Conservation (phyloP, 805 yeast genomes). For the Nakazawaea wyomingensis region DNA sequence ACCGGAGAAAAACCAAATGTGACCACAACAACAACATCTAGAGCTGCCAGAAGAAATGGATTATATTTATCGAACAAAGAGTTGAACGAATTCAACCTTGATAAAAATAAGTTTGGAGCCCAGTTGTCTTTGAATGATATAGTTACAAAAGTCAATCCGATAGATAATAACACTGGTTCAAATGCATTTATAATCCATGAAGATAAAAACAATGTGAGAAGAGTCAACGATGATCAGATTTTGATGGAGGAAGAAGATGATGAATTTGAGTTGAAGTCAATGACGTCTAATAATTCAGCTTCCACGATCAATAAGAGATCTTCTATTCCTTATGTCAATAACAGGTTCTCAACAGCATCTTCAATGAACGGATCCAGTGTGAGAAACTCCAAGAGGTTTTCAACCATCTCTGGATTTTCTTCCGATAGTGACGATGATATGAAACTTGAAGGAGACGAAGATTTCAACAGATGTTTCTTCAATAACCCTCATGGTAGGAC, state of each 20-base stretch:
- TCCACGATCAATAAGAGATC: slow-evolving; percentile 10
- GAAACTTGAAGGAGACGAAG: slow-evolving; percentile 2
- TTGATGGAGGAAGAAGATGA: slow-evolving; percentile 7
- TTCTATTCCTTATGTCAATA: slow-evolving; percentile 10
- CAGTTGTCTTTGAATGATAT: slow-evolving; percentile 13
- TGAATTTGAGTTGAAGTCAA: slow-evolving; percentile 3
- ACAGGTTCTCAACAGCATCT: slow-evolving; percentile 3
- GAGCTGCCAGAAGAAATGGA: slow-evolving; percentile 11
- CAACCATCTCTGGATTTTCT: slow-evolving; percentile 1
- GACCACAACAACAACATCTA: slow-evolving; percentile 1
- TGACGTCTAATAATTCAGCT: neutral
- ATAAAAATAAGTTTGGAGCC: slow-evolving; percentile 7
- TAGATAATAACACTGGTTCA: neutral
- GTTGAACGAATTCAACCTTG: slow-evolving; percentile 5
- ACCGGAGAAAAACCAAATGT: neutral
- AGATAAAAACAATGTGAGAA: neutral
- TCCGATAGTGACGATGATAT: slow-evolving; percentile 1
- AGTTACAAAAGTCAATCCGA: neutral
- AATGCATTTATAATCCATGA: slow-evolving; percentile 1
- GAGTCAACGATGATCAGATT: neutral
- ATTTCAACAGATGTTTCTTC: slow-evolving; percentile 12
- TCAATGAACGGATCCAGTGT: slow-evolving; percentile 7
- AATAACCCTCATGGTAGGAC: slow-evolving; percentile 7
- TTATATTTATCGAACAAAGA: slow-evolving; percentile 7
- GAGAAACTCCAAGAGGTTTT: slow-evolving; percentile 10